Conservation (phyloP, 148 eudicot genomes). For the Rhododendron henanense region DNA sequence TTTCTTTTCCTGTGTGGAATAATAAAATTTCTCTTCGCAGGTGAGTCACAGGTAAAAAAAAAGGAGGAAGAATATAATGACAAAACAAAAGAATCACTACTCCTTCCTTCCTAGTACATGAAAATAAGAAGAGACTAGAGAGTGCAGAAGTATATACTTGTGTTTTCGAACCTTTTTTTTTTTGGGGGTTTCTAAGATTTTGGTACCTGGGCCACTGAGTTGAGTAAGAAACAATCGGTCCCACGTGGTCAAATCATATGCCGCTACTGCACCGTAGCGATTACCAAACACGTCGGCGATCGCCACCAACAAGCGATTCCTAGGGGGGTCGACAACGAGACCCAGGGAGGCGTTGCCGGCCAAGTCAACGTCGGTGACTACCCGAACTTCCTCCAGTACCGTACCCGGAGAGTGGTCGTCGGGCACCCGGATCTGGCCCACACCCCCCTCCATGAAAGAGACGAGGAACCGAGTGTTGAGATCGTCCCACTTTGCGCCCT, state of each 20-base stretch:
- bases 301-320: conserved; percentile 65
- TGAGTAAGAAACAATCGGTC: conserved; percentile 56
- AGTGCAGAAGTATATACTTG: too few species aligned
- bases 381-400: conserved; percentile 42
- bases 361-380: conserved; percentile 45
- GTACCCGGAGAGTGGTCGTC: conserved; percentile 11
- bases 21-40: too few species aligned
- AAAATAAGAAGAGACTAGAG: too few species aligned
- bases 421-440: conserved; percentile 47
- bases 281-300: conserved; percentile 58
- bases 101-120: too few species aligned
- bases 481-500: conserved; percentile 72
- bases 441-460: conserved; percentile 71
- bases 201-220: conserved; percentile 58
- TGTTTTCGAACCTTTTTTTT: too few species aligned
- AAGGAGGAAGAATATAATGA: too few species aligned
- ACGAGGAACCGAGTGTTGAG: conserved; percentile 64
- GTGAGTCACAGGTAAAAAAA: too few species aligned
- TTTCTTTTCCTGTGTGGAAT: too few species aligned
- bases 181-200: neutral
- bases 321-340: conserved; percentile 43
- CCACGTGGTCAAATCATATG: conserved; percentile 78
- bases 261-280: conserved; percentile 66
- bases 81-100: too few species aligned
- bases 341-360: conserved; percentile 67